phyloP scores from a whole-genome alignment of 1,284 basidiomycete genomes.

The Grifola frondosa region DNA sequence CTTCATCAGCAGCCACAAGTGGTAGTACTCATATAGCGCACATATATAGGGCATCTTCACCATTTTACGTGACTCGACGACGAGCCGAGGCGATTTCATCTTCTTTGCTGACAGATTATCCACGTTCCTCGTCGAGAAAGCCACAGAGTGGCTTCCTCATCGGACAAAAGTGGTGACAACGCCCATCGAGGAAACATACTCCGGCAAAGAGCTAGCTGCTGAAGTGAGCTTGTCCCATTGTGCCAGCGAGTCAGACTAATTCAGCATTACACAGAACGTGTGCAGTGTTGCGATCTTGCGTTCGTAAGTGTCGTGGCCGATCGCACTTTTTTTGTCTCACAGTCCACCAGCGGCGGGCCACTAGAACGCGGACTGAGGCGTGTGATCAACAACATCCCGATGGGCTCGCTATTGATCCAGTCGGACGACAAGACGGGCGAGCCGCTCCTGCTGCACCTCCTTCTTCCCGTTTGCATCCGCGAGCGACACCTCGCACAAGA shows the following conservation, averaged over 20 bases:
- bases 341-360: conserved; percentile 69
- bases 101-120: conserved; percentile 87
- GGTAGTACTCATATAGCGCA: too few species aligned
- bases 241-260: background rate
- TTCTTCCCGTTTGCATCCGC: conserved; percentile 75
- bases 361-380: conserved; percentile 89
- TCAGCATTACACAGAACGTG: conserved; percentile 45
- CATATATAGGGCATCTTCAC: conserved; percentile 80
- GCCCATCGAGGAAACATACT: conserved; percentile 55
- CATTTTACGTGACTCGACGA: conserved; percentile 72
- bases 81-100: conserved; percentile 82
- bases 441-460: conserved; percentile 81
- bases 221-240: conserved; percentile 37
- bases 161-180: conserved; percentile 64
- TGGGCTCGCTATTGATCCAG: conserved; percentile 91
- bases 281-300: conserved; percentile 86
- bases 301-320: conserved; percentile 51
- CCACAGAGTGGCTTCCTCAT: conserved; percentile 81
- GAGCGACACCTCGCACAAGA: conserved; percentile 61
- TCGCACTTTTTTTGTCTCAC: conserved; percentile 10
- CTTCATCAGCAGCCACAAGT: background rate
- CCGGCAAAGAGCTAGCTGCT: conserved; percentile 65
- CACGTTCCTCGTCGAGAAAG: conserved; percentile 83
- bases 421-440: conserved; percentile 85
- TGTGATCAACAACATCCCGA: conserved; percentile 83